Percentiles rank a stretch among this genome's conserved stretches.
These are phyloP conservation scores for Alternaria triticimaculans DNA, from an alignment of 2,329 filamentous ascomycete genomes.

Conservation along the genomic window DNA sequence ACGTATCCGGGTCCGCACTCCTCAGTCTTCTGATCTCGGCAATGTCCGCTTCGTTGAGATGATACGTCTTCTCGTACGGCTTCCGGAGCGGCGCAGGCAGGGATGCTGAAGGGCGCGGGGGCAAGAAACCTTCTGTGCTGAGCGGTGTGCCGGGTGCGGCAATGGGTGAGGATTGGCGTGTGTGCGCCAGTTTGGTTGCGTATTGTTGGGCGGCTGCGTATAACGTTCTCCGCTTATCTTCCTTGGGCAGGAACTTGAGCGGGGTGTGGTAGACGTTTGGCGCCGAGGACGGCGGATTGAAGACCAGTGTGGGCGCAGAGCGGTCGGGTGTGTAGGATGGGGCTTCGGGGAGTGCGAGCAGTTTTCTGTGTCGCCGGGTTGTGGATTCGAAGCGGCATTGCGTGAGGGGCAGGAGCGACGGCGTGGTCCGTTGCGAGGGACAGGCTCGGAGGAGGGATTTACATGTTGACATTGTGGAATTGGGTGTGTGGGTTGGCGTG, in stretches of 20 bases:
- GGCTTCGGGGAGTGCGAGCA: slow-evolving; percentile 54
- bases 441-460: slow-evolving; percentile 38
- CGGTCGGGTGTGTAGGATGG: slow-evolving; percentile 49
- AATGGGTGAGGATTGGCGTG: slow-evolving; percentile 29
- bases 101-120: slow-evolving; percentile 32
- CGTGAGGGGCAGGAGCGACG: slow-evolving; percentile 31
- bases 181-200: slow-evolving; percentile 27
- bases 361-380: slow-evolving; percentile 55
- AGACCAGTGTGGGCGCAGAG: slow-evolving; percentile 52
- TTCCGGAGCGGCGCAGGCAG: slow-evolving; percentile 59
- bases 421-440: slow-evolving; percentile 17
- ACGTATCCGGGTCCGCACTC: slow-evolving; percentile 61
- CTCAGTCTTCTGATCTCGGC: slow-evolving; percentile 65
- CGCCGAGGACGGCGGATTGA: slow-evolving; percentile 70
- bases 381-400: slow-evolving; percentile 54
- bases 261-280: slow-evolving; percentile 71
- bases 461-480: slow-evolving; percentile 44
- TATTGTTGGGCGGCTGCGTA: slow-evolving; percentile 46
- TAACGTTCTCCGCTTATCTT: slow-evolving; percentile 61
- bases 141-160: slow-evolving; percentile 40
- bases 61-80: slow-evolving; percentile 65
- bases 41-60: slow-evolving; percentile 63
- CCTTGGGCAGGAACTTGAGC: slow-evolving; percentile 66
- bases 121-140: slow-evolving; percentile 21
- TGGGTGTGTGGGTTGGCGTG: slow-evolving; percentile 19